These are phyloP conservation scores for Biscutella laevigata DNA, from an alignment of 441 rosid genomes.

Conservation along the genomic window DNA sequence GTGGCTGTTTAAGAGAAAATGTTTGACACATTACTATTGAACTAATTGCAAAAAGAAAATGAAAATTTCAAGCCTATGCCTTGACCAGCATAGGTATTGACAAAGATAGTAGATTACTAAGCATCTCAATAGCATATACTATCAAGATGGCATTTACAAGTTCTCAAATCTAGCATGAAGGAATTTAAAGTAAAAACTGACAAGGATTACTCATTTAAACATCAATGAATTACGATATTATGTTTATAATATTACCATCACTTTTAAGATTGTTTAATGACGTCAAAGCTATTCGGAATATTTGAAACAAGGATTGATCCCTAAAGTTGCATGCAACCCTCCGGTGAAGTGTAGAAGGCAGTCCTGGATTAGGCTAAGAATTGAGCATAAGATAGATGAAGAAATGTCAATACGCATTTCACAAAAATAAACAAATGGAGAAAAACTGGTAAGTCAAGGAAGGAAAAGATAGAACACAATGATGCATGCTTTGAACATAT, in stretches of 20 bases:
- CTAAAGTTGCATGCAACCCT: slow-evolving; percentile 87
- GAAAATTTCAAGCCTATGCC: background rate
- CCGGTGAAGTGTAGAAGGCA: slow-evolving; percentile 86
- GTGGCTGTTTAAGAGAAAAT: slow-evolving; percentile 36
- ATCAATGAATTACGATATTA: slow-evolving; percentile 8
- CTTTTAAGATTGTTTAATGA: slow-evolving; percentile 80
- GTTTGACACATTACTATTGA: slow-evolving; percentile 5
- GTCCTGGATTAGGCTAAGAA: slow-evolving; percentile 67
- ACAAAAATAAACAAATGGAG: background rate
- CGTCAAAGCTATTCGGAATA: slow-evolving; percentile 89
- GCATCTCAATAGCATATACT: slow-evolving; percentile 1
- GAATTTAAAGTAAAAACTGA: slow-evolving; percentile 4
- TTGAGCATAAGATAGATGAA: slow-evolving; percentile 20
- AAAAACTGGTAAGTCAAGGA: background rate
- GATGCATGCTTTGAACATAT: background rate
- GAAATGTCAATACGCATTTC: slow-evolving; percentile 21
- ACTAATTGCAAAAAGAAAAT: no score
- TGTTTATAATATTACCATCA: slow-evolving; percentile 54
- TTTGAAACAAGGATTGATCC: slow-evolving; percentile 87
- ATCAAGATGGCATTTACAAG: slow-evolving; percentile 4
- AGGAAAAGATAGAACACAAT: no score
- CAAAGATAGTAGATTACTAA: background rate
- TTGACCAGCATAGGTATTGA: slow-evolving; percentile 11
- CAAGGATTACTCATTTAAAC: slow-evolving; percentile 1
- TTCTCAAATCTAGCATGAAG: background rate